Evolutionary conservation across 345 rosid genomes (phyloP), one percentile per base, ranked within the genome.

Genomic region (Moricandia arvensis): DNA sequence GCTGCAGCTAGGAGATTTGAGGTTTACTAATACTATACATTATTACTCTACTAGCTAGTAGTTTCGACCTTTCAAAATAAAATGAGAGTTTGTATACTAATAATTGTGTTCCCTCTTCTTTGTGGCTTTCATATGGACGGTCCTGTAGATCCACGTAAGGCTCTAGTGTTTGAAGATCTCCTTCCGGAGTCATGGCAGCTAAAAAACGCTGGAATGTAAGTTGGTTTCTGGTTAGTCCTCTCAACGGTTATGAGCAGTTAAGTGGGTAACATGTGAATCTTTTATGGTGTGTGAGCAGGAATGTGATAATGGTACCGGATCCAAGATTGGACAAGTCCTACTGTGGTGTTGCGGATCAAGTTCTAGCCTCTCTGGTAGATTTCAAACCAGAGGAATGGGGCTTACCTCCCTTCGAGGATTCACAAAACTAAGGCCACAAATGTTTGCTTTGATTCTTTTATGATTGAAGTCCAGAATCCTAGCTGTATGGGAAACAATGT

Each of bases 131-230:
- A 54, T 71, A 91, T n/a, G 97, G 93, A 84, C 43, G 93, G 87
- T 27, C 88, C 86, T 63, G 74, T 87, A 68, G 91, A 88, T 62
- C 81, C 91, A 57, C 61, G 26, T 7, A 82, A 84, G 66, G 69
- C 79, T 78, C 83, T 94, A 16, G 95, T 90, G 58, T 94, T 94
- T 81, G 98, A 94, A 84, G 98, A 94, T 87, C 97, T 6, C 98
- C 98, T 62, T 74, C 93, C 3, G 98, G 98, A 59, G 98, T 88
- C 75, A 82, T 75, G 31, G 97, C 98, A 2, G 98, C 93, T 16
- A 91, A 90, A 90, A 82, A 91, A 88, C 82, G 91, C 97, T 17
- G 93, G 90, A 81, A 91, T 94, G 98, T 94, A 82, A 87, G 98
- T 86, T 61, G 59, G 34, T 72, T 43, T 60, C 49, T 38, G 64